phyloP scores from a whole-genome alignment of 148 eudicot genomes.

The Nepenthes mirabilis region DNA sequence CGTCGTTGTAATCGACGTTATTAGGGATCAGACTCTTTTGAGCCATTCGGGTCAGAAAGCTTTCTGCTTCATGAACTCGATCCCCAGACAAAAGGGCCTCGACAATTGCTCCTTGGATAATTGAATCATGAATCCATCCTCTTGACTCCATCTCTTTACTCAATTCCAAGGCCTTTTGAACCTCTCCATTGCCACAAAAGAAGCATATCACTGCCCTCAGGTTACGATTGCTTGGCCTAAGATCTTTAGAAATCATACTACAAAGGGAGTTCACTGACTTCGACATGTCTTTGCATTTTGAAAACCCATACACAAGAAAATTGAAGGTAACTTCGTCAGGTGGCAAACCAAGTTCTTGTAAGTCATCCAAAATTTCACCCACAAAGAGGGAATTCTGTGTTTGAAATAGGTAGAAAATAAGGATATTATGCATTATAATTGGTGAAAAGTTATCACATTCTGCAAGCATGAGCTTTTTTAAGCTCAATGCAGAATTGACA shows the following conservation, averaged over 20 bases:
- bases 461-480: constrained; percentile 39
- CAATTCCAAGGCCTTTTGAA: constrained; percentile 40
- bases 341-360: constrained; percentile 24
- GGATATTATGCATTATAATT: constrained; percentile 29
- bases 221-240: constrained; percentile 47
- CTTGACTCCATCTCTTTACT: constrained; percentile 40
- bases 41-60: constrained; percentile 27
- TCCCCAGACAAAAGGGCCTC: constrained; percentile 33
- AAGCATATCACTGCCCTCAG: constrained; percentile 30
- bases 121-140: constrained; percentile 40
- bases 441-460: constrained; percentile 14
- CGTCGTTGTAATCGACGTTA: constrained; percentile 24
- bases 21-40: constrained; percentile 29
- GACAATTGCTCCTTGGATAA: constrained; percentile 31
- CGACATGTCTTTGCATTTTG: constrained; percentile 18
- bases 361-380: constrained; percentile 27
- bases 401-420: constrained; percentile 39
- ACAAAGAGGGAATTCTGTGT: constrained; percentile 18
- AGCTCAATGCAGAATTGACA: constrained; percentile 18
- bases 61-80: constrained; percentile 32
- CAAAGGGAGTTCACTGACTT: constrained; percentile 26
- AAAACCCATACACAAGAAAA: constrained; percentile 39
- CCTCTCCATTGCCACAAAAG: constrained; percentile 30
- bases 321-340: constrained; percentile 43
- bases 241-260: constrained; percentile 26